Base-by-base conservation (phyloP, 495 filamentous ascomycete genomes). In the Neurospora sp. region DNA sequence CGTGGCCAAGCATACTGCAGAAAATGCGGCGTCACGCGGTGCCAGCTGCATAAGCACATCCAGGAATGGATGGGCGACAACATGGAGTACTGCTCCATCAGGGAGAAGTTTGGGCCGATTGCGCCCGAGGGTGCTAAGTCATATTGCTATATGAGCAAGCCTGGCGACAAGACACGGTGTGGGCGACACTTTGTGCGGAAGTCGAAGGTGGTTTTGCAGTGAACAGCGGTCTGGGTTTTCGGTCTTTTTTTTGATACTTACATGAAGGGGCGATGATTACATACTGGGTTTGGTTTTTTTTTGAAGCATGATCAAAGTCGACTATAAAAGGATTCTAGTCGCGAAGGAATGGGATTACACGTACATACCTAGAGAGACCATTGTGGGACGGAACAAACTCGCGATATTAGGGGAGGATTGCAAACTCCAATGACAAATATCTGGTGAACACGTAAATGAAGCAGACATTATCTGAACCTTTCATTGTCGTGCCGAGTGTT, bases 21-120 rank as follows among this genome's bases (percentile, higher is more conserved):
- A 71, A 85, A 86, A 73, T 88, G 86, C 74, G 85, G 85, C 38
- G 80, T 85, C 37, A 84, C 81, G 22, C 80, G 85, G 37, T 88
- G 86, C 76, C 85, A 87, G 79, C 80, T 88, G 72, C 83, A 87
- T 78, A 83, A 84, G 73, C 86, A 88, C 71, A 83, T 88, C 75
- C 80, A 82, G 75, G 77, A 81, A n/a, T 87, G 85, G 85, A 81
- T 87, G 80, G 85, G 83, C 53, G 75, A 82, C 14, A 80, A 73
- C 38, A 41, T 76, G 44, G 86, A 88, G 74, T 88, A 87, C 75
- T 88, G 86, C 80, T 77, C 75, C 39, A 80, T 88, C 42, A 84
- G 79, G 75, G 80, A 84, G 73, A 87, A 84, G 79, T 88, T 84
- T 74, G 85, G 85, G 22, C 75, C 78, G 41, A 76, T 76, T 7